Conservation (phyloP, 2,329 filamentous ascomycete species). For the Calonectria pteridis region DNA sequence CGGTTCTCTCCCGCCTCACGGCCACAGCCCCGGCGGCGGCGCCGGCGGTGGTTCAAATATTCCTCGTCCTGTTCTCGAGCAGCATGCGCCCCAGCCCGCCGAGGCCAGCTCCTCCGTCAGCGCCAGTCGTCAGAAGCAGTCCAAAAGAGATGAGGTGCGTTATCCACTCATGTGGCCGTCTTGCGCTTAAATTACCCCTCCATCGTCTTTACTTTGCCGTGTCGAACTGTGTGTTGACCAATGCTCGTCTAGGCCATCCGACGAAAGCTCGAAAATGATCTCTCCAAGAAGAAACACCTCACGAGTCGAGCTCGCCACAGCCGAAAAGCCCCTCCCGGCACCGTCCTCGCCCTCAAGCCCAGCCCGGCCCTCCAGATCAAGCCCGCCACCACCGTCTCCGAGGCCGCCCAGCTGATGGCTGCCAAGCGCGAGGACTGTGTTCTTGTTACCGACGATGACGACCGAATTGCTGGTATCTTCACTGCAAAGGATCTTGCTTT, state of each 20-base stretch:
- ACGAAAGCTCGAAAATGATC: slow-evolving; percentile 94
- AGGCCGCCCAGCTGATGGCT: slow-evolving; percentile 98
- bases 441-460: slow-evolving; percentile 96
- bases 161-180: slow-evolving; percentile 13
- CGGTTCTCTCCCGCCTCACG: slow-evolving; percentile 67
- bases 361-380: slow-evolving; percentile 98
- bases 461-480: slow-evolving; percentile 98
- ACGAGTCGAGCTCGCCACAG: slow-evolving; percentile 83
- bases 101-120: slow-evolving; percentile 81
- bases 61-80: slow-evolving; percentile 78
- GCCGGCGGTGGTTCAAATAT: slow-evolving; percentile 75
- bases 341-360: slow-evolving; percentile 93
- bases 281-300: slow-evolving; percentile 95
- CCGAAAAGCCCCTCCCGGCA: slow-evolving; percentile 94
- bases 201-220: neutral
- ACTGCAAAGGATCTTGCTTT: slow-evolving; percentile 99
- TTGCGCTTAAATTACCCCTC: neutral
- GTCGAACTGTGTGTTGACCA: slow-evolving; percentile 31
- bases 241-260: slow-evolving; percentile 82
- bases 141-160: slow-evolving; percentile 96
- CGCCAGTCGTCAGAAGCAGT: slow-evolving; percentile 95
- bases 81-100: slow-evolving; percentile 58
- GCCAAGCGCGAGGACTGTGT: slow-evolving; percentile 99
- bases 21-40: slow-evolving; percentile 69
- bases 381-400: slow-evolving; percentile 90